Percentiles rank a stretch among this genome's conserved stretches.
Conservation (phyloP, 208 protist genomes). For the Acanthamoeba healyi region DNA sequence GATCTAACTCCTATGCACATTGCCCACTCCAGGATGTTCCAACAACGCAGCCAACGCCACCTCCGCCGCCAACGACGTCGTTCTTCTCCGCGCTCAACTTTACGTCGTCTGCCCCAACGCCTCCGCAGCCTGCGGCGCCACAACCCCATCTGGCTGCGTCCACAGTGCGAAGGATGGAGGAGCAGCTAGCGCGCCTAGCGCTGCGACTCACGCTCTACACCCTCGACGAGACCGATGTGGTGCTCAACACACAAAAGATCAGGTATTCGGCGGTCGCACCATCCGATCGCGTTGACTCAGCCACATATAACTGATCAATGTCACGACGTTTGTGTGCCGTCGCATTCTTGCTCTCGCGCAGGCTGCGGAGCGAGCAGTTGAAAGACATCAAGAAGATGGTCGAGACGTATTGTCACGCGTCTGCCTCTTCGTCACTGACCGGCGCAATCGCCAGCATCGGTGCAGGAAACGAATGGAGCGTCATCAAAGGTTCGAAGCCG, state of each 20-base stretch:
- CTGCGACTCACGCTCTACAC: slow-evolving; percentile 68
- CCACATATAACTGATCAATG: too few relatives aligned
- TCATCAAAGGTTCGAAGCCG: not conserved
- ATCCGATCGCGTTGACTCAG: too few relatives aligned
- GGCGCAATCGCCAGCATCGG: slow-evolving; percentile 47
- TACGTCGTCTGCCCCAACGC: not conserved
- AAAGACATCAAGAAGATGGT: slow-evolving; percentile 66
- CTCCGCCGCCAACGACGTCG: not conserved
- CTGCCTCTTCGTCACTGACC: not conserved
- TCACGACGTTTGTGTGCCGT: not conserved
- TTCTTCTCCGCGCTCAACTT: slow-evolving; percentile 59
- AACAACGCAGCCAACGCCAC: not conserved
- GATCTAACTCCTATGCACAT: too few relatives aligned
- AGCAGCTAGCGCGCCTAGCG: slow-evolving; percentile 11
- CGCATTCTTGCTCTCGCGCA: not conserved
- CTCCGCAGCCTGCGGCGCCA: not conserved
- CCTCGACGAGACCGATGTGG: slow-evolving; percentile 60
- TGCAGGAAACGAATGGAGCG: slow-evolving; percentile 29
- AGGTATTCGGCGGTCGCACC: not conserved
- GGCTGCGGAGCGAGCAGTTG: slow-evolving; percentile 51
- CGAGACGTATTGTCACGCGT: slow-evolving; percentile 51
- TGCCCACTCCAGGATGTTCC: not conserved
- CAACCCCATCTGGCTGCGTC: not conserved
- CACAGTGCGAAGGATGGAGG: slow-evolving; percentile 33
- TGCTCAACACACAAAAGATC: slow-evolving; percentile 64